Percentiles rank a stretch among this genome's conserved stretches.
These are phyloP conservation scores for Russula brevipes DNA, from an alignment of 768 basidiomycete genomes.

Conservation along the genomic window DNA sequence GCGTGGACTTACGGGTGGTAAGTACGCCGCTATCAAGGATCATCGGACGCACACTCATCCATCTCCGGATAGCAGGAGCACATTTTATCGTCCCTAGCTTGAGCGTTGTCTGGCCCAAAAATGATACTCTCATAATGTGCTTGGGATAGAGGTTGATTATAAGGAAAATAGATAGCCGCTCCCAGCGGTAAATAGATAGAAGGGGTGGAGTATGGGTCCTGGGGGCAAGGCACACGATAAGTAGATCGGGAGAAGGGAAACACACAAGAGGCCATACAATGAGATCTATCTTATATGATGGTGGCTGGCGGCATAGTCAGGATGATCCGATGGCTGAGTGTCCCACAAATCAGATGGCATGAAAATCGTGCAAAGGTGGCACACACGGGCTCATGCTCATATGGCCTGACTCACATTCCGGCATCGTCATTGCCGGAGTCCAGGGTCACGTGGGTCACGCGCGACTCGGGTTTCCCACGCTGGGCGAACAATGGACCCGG, in stretches of 20 bases:
- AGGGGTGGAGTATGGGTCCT: not conserved
- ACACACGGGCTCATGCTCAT: not conserved
- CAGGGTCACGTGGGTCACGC: slow-evolving; percentile 7
- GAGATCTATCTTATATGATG: slow-evolving; percentile 4
- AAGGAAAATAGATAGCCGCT: slow-evolving; percentile 3
- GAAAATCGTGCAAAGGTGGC: slow-evolving; percentile 1
- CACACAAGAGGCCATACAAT: not conserved
- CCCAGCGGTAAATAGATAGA: slow-evolving; percentile 11
- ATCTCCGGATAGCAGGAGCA: slow-evolving; percentile 27
- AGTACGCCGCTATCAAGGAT: slow-evolving; percentile 20
- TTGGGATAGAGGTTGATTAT: slow-evolving; percentile 11
- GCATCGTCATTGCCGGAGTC: not conserved
- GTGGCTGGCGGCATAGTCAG: slow-evolving; percentile 7
- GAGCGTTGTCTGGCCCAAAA: not conserved
- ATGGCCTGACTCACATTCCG: no score
- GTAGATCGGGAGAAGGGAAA: not conserved
- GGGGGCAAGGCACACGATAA: slow-evolving; percentile 9
- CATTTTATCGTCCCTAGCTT: not conserved
- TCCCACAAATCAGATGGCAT: not conserved
- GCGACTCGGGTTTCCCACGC: not conserved
- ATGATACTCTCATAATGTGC: not conserved
- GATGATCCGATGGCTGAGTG: slow-evolving; percentile 13
- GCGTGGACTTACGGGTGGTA: slow-evolving; percentile 23
- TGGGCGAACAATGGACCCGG: not conserved
- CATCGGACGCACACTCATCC: slow-evolving; percentile 45